Base-by-base conservation (phyloP, 2,329 filamentous ascomycete genomes). In the Aspergillus sp. region DNA sequence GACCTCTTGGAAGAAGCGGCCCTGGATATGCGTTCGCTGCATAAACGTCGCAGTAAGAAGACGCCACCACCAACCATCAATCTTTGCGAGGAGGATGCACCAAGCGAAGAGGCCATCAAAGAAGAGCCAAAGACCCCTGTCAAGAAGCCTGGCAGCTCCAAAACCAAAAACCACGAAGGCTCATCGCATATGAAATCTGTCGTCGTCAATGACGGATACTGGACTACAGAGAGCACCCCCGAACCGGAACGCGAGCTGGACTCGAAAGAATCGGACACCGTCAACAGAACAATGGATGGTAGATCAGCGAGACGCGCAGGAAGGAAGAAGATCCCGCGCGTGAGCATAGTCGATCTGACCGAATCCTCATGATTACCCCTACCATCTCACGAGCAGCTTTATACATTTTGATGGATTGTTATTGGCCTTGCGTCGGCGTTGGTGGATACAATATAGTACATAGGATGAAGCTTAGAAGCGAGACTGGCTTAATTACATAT, bases 311-410 rank as follows among this genome's bases (percentile, higher is more conserved):
- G 51, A 17, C 41, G 49, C 54, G 41, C 42, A 23, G 61, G 64
- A 29, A 67, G 65, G 53, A 70, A 71, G 53, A 57, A 65, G 11
- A 54, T 70, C 20, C 45, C 64, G 20, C 68, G 69, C 29, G 68
- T 71, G 16, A 71, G 69, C 57, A 61, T 71, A 29, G 14, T 72
- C 44, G 69, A 71, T 53, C 54, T 71, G 56, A 64, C 46, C 9
- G 55, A 43, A 55, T 20, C n/a, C 20, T 5, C 29, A 19, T 29
- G 29, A 16, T 25, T 20, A 34, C 32, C n/a, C 3, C 9, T 41
- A 20, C 5, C 16, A 17, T 42, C 10, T 4, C 16, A 25, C 21
- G 3, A 29, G 13, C 4, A 10, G 13, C 2, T 25, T 25, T 25
- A 2, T 31, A 5, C 20, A n/a, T 45, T n/a, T 45, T 45, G n/a